Evolutionary conservation across 2,329 filamentous ascomycete genomes (phyloP), one percentile per base, ranked within the genome.

Genomic region (Talaromyces piceae): DNA sequence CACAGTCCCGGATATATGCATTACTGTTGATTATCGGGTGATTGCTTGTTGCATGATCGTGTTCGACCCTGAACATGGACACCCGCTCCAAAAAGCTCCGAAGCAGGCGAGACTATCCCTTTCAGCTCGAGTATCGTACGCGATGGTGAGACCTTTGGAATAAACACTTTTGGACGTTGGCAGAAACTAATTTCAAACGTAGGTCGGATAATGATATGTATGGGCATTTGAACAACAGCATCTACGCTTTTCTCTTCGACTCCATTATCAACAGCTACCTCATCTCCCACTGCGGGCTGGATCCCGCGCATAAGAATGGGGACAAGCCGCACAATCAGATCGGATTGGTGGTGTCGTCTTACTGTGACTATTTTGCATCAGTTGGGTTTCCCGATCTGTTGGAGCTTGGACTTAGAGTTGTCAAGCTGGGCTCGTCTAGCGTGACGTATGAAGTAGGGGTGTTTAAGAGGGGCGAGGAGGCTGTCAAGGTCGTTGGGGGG

Each of bases 171-270:
- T 28, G 7, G 11, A 6, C 26, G 11, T 28, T 28, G 26, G 18
- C 11, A 37, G 20, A 37, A 20, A 18, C 16, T 37, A 13, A 37
- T 9, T 4, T 1, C 12, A 23, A 7, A 13, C 31, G 22, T 55
- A 91, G 88, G 88, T 84, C 82, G 67, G 90, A 95, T 70, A 95
- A 95, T 65, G 90, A 95, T 73, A 93, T 94, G 87, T 95, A 93
- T 69, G 79, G 88, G 54, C 91, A 97, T 66, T 82, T 95, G 77
- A 95, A 95, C 73, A 95, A 95, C 65, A 87, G 84, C 37, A 78
- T 93, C 49, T 95, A 95, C 70, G 87, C 87, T 61, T 85, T 87
- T 56, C 77, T 94, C 51, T 93, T 95, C 67, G 91, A 97, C 73
- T 91, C 88, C 1, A 81, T 95, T 53, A 83, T 95, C 65, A 97